Evolutionary conservation across 1,284 basidiomycete species (phyloP), one percentile per base, ranked within the genome.

Genomic region (Thelephora terrestris): DNA sequence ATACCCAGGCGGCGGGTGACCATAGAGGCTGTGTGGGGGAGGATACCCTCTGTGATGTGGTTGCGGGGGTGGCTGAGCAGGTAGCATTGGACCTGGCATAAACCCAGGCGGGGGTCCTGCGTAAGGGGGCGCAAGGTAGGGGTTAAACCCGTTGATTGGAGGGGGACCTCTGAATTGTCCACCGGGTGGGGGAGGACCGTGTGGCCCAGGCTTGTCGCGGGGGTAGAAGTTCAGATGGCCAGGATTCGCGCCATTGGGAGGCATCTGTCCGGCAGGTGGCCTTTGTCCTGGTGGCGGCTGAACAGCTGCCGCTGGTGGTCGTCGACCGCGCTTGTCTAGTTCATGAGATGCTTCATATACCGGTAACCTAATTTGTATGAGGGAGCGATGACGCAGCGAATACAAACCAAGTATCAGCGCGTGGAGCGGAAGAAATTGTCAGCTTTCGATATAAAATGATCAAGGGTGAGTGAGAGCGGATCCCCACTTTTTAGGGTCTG

Each of bases 261-360:
- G 53, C 16, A 55, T 48, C 2, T 50, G 58, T 32, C 58, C 21
- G 21, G 43, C 51, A 17, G 55, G 51, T 10, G 54, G 53, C 16
- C 53, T 53, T 24, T 61, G 57, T 18, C 47, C 47, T 5, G 51
- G 59, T 14, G 50, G 55, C 29, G 51, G 50, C 27, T 52, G 56
- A 16, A 50, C 47, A 16, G 57, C 53, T 14, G 62, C 57, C 20
- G 53, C 53, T 16, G 58, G 61, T 10, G 58, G 57, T 45, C 80
- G 75, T 37, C 82, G 78, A 16, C 81, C 81, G 21, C 87, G 80
- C 58, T 81, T 86, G 64, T 91, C 87, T 47, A 86, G 85, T 61
- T 91, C 88, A 58, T 91, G 88, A 0, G 88, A 91, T 0, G 88
- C 75, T 63, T 85, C 82, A 58, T 88, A 90, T 9, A 73, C 68